These are phyloP conservation scores for Stephania cephalantha DNA, from an alignment of 164 flowering plant genomes.

Conservation along the genomic window DNA sequence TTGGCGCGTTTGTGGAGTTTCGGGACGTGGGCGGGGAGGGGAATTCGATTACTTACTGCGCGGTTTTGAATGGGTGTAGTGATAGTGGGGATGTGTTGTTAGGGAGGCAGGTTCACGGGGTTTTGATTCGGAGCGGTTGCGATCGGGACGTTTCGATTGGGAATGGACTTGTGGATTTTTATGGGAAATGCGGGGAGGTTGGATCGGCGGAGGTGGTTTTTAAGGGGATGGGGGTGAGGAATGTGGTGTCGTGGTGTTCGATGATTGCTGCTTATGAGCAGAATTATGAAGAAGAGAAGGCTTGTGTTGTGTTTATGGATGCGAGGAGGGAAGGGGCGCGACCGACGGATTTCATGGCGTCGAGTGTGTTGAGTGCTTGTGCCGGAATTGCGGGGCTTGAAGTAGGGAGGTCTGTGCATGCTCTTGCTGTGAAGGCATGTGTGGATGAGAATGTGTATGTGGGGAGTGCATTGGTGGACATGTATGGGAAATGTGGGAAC, in stretches of 20 bases:
- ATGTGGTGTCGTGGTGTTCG: slow-evolving; percentile 75
- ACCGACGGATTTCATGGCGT: slow-evolving; percentile 67
- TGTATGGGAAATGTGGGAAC: slow-evolving; percentile 93
- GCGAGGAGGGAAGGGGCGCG: slow-evolving; percentile 40
- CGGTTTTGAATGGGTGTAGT: slow-evolving; percentile 74
- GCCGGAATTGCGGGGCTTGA: slow-evolving; percentile 66
- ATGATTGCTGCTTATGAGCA: slow-evolving; percentile 62
- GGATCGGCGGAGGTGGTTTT: slow-evolving; percentile 46
- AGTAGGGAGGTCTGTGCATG: slow-evolving; percentile 62
- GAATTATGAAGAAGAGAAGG: slow-evolving; percentile 69
- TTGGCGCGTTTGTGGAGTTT: slow-evolving; percentile 43
- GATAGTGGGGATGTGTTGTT: slow-evolving; percentile 32
- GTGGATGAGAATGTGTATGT: slow-evolving; percentile 60
- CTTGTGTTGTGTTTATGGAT: slow-evolving; percentile 37
- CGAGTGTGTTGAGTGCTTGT: slow-evolving; percentile 74
- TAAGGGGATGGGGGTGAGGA: slow-evolving; percentile 26
- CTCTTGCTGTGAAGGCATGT: slow-evolving; percentile 65
- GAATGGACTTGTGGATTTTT: slow-evolving; percentile 80
- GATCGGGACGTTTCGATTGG: slow-evolving; percentile 45
- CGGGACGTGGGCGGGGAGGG: slow-evolving; percentile 40
- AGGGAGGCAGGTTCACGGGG: slow-evolving; percentile 66
- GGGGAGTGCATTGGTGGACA: slow-evolving; percentile 86
- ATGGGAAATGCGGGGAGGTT: slow-evolving; percentile 65
- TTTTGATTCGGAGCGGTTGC: slow-evolving; percentile 41
- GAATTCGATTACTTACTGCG: slow-evolving; percentile 66